Percentiles rank a stretch among this genome's conserved stretches.
Conservation (phyloP, 2,329 filamentous ascomycete species). For the Hypoxylon rubiginosum region DNA sequence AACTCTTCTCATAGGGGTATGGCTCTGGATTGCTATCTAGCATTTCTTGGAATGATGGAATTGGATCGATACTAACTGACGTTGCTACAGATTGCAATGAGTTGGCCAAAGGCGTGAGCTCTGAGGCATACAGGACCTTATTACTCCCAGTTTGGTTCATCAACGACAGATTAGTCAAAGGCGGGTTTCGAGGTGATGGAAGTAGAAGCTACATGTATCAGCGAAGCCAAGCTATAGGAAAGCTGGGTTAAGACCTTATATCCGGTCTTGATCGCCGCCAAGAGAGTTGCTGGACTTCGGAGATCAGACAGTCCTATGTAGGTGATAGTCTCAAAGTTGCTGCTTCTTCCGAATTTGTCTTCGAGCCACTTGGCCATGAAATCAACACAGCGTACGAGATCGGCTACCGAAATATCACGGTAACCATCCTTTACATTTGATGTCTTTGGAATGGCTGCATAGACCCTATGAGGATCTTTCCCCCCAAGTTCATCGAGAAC, state of each 20-base stretch:
- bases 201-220: conserved; percentile 35
- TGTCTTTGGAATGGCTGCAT: conserved; percentile 40
- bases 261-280: conserved; percentile 55
- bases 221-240: neutral
- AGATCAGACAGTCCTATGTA: conserved; percentile 51
- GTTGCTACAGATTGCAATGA: conserved; percentile 6
- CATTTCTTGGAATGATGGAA: conserved; percentile 44
- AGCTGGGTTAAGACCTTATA: conserved; percentile 48
- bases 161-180: conserved; percentile 36
- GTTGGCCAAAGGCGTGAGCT: conserved; percentile 35
- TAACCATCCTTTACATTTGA: conserved; percentile 38
- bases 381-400: conserved; percentile 45
- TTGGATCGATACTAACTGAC: neutral
- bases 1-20: conserved; percentile 40
- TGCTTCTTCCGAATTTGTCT: conserved; percentile 15
- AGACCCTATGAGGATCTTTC: conserved; percentile 35
- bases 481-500: conserved; percentile 36
- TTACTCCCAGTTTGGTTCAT: conserved; percentile 38
- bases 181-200: conserved; percentile 44
- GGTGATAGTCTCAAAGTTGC: conserved; percentile 48
- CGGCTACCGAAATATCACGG: conserved; percentile 37
- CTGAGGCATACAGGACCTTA: conserved; percentile 38
- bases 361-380: conserved; percentile 45
- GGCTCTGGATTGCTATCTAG: conserved; percentile 29
- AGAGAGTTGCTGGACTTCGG: conserved; percentile 50